Percentiles rank a stretch among this genome's conserved stretches.
Evolutionary conservation across 176 grass and related monocot species (phyloP).

Genomic region (Oryza coarctata): DNA sequence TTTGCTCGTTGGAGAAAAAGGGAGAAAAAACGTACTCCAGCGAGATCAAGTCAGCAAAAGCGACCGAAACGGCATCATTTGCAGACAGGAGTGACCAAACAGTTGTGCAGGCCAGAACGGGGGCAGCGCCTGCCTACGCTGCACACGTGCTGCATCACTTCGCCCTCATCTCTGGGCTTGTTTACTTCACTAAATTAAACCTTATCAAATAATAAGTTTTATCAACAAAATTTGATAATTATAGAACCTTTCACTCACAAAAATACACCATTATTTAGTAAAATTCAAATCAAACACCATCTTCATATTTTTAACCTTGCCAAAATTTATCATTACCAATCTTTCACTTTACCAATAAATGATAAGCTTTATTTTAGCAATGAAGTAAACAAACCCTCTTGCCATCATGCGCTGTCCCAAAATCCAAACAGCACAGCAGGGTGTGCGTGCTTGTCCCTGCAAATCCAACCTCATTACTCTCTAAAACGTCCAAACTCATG

Average conservation of each 20-base stretch:
- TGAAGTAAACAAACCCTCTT: too few species aligned
- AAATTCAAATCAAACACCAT: too few species aligned
- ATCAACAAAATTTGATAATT: too few species aligned
- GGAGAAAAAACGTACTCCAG: not conserved
- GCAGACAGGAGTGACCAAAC: slow-evolving; percentile 2
- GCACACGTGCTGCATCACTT: slow-evolving; percentile 60
- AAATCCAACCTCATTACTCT: not conserved
- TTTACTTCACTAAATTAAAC: too few species aligned
- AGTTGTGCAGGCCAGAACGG: slow-evolving; percentile 35
- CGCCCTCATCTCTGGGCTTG: not conserved
- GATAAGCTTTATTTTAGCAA: too few species aligned
- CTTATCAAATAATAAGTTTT: too few species aligned
- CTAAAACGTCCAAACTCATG: not conserved
- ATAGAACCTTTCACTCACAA: too few species aligned
- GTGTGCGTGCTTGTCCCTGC: not conserved
- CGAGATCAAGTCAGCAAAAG: slow-evolving; percentile 13
- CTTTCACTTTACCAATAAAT: too few species aligned
- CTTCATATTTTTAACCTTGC: too few species aligned
- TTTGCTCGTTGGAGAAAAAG: not conserved
- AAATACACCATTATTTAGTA: too few species aligned
- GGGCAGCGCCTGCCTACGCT: slow-evolving; percentile 44
- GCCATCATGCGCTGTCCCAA: not conserved
- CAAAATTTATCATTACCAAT: too few species aligned
- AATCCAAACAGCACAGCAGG: not conserved
- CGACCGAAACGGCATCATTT: slow-evolving; percentile 21